Base-by-base conservation (phyloP, 73 alveolate species). In the Symbiodinium pilosum region DNA sequence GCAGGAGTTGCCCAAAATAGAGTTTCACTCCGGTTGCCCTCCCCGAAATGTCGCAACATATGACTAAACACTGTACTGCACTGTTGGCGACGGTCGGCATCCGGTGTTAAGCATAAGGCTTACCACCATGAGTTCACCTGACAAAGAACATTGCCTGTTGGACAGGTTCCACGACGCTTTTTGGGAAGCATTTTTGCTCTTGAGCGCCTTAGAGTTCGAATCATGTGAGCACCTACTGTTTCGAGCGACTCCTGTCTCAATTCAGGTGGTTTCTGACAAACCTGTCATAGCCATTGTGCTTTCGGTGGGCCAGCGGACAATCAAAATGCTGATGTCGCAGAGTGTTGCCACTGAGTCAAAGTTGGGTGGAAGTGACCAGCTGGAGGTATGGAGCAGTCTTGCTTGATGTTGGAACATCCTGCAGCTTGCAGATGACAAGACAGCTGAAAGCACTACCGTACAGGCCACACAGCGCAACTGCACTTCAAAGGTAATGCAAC, bases 241-340 rank as follows among this genome's bases (percentile, higher is more conserved):
- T 54, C 34, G 26, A 30, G 71, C 73, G 81, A 20, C 81, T 14
- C 81, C 81, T 64, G 81, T 64, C 81, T 38, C 39, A 64, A 64
- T 64, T 64, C 81, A 64, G 81, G 81, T 64, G 81, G 81, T 64
- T 64, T 64, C 81, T 64, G 81, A 64, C 81, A 64, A 64, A 64
- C 39, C 81, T 38, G 81, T n/a, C 39, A 64, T 28, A 64, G 20
- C 81, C 81, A 64, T 16, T 54, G 71, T 21, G n/a, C 2, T 21
- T 30, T 54, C 71, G 30, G 26, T 54, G 73, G 73, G 26, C 34
- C 73, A 54, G 73, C 32, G 26, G 32, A 26, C 73, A n/a, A 54
- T 26, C 73, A 16, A 54, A 26, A 6, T 24, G 73, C 73, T 24
- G 26, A 54, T 24, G 73, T 54, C 26, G 20, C 73, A 26, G 73